Evolutionary conservation across 208 protist species (phyloP), one percentile per base, ranked within the genome.

Genomic region (Trypanosoma cruzi): DNA sequence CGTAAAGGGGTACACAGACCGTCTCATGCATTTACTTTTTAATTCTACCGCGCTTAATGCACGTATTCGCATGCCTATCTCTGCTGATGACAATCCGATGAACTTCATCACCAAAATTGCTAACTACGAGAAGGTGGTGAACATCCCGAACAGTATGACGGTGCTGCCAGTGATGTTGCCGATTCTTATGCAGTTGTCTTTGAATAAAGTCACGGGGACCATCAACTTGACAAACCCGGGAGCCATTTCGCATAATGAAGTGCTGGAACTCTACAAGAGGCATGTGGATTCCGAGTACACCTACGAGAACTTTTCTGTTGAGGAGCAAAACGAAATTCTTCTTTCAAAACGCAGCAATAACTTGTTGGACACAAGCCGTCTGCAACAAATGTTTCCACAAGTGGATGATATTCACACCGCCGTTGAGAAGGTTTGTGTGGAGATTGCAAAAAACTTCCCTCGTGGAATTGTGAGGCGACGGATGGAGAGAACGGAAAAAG

Each of bases 51-150:
- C 79, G 34, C 73, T 89, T 26, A 89, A 86, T 64, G 70, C 73
- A 60, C 74, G 84, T 57, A 89, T 89, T 61, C 79, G 81, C 18
- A 89, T 89, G 78, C 80, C 84, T 58, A 84, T 84, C 44, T 80
- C 80, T 8, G 60, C 73, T 28, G 80, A 86, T 44, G 59, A 89
- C 67, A 79, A 58, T 59, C 75, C 78, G 54, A 82, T 81, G 68
- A 89, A 86, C 58, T 89, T 89, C 60, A 86, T 89, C 68, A 87
- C 84, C 6, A 89, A 89, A 63, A 80, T 89, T 48, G 81, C 66
- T 46, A 81, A 84, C 60, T 89, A 89, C 64, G 53, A 80, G 36
- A 75, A 73, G 42, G 84, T 89, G 16, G 56, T 89, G 16, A 89
- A 89, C 57, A 86, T 89, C 68, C 80, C 80, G 22, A 89, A 89